phyloP scores from a whole-genome alignment of 2,329 filamentous ascomycete species.

The Myriosclerotinia curreyana region DNA sequence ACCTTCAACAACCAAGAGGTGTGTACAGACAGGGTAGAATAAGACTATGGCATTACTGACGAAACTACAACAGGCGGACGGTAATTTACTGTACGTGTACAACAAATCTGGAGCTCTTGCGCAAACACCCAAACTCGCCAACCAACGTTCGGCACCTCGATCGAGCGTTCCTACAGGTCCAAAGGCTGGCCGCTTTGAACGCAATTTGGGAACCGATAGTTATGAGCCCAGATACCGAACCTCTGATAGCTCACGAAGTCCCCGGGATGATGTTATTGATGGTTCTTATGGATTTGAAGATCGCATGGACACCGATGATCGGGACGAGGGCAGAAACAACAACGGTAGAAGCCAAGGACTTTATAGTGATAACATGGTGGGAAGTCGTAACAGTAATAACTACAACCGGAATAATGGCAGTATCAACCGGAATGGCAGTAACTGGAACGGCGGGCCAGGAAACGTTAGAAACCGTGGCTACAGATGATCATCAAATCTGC shows the following conservation, averaged over 20 bases:
- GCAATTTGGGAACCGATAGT: conserved; percentile 30
- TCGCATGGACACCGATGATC: conserved; percentile 39
- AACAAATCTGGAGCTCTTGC: conserved; percentile 51
- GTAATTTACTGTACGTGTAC: conserved; percentile 70
- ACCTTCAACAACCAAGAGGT: conserved; percentile 79
- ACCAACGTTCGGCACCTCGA: conserved; percentile 13
- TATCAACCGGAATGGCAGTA: too few relatives aligned
- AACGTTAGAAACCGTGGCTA: conserved; percentile 29
- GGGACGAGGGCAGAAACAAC: conserved; percentile 23
- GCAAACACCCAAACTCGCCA: neutral
- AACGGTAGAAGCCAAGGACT: conserved; percentile 29
- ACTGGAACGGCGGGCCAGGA: conserved; percentile 28
- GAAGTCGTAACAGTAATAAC: conserved; percentile 20
- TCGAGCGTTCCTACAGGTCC: conserved; percentile 34
- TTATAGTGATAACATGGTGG: conserved; percentile 39
- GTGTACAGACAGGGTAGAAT: conserved; percentile 36
- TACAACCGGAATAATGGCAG: too few relatives aligned
- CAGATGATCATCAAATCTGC: conserved; percentile 28
- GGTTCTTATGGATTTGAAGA: conserved; percentile 41
- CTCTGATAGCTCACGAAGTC: conserved; percentile 24
- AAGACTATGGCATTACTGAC: neutral
- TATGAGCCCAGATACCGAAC: conserved; percentile 32
- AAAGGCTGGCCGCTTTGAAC: conserved; percentile 33
- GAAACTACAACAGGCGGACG: conserved; percentile 60
- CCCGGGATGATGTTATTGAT: conserved; percentile 37